Percentiles rank a stretch among this genome's conserved stretches.
These are phyloP conservation scores for Aurifilum marmelostoma DNA, from an alignment of 2,329 filamentous ascomycete genomes.

Conservation along the genomic window DNA sequence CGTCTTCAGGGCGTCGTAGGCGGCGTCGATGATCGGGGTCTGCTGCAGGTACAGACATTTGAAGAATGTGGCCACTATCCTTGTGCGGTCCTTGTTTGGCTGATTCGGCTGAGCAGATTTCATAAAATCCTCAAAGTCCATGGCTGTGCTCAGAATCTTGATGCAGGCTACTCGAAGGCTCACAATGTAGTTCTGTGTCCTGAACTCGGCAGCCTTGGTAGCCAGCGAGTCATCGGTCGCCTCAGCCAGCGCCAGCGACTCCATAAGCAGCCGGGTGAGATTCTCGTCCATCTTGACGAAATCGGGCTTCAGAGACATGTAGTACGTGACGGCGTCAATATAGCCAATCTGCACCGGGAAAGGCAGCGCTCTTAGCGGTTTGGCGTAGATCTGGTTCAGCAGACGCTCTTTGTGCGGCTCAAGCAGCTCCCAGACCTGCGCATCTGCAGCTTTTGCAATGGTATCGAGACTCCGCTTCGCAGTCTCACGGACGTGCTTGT, in stretches of 20 bases:
- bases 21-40: constrained; percentile 88
- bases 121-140: constrained; percentile 89
- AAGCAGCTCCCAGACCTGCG: constrained; percentile 85
- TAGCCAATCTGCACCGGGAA: constrained; percentile 97
- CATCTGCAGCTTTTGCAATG: constrained; percentile 75
- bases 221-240: constrained; percentile 91
- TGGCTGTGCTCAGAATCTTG: constrained; percentile 87
- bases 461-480: constrained; percentile 80
- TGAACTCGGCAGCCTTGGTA: constrained; percentile 89
- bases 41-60: constrained; percentile 95
- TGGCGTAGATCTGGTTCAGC: constrained; percentile 90
- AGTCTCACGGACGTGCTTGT: constrained; percentile 88
- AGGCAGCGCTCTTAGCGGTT: constrained; percentile 87
- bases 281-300: constrained; percentile 93
- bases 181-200: constrained; percentile 93
- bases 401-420: constrained; percentile 88
- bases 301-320: constrained; percentile 83
- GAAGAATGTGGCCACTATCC: constrained; percentile 95
- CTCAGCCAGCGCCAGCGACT: constrained; percentile 91
- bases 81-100: constrained; percentile 65
- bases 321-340: constrained; percentile 96
- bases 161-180: constrained; percentile 92
- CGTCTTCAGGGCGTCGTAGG: constrained; percentile 85
- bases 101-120: constrained; percentile 56
- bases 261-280: constrained; percentile 86